These are phyloP conservation scores for Neoboletus magnificus DNA, from an alignment of 768 basidiomycete genomes.

Conservation along the genomic window DNA sequence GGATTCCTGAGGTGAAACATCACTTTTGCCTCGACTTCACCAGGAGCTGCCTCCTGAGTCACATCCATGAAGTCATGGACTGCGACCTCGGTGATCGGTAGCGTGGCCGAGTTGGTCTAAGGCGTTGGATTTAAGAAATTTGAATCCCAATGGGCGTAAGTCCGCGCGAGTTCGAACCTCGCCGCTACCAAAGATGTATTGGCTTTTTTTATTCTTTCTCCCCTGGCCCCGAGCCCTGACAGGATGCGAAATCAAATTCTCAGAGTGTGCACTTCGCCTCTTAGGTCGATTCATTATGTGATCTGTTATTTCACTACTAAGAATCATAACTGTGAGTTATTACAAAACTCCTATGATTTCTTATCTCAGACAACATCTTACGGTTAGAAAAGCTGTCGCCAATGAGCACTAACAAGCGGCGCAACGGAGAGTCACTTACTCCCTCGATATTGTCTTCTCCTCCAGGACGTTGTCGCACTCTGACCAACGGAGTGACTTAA, in stretches of 20 bases:
- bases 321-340: not conserved
- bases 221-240: no score
- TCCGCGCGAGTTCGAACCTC: slow-evolving; percentile 92
- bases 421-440: slow-evolving; percentile 25
- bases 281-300: not conserved
- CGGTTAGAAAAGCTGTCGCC: slow-evolving; percentile 29
- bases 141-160: slow-evolving; percentile 81
- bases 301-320: not conserved
- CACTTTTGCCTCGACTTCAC: not conserved
- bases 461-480: slow-evolving; percentile 67
- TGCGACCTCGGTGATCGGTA: slow-evolving; percentile 35
- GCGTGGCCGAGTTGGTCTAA: slow-evolving; percentile 90
- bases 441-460: slow-evolving; percentile 57
- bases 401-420: not conserved
- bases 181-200: slow-evolving; percentile 58
- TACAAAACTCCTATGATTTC: not conserved
- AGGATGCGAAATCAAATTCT: not conserved
- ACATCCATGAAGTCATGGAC: not conserved
- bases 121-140: slow-evolving; percentile 82
- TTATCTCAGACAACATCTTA: not conserved
- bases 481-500: slow-evolving; percentile 21
- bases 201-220: slow-evolving; percentile 3
- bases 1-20: not conserved
- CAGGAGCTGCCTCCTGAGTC: no score
- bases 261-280: not conserved